Conservation (phyloP, 2,329 filamentous ascomycete genomes). For the Trichoderma asperellum region DNA sequence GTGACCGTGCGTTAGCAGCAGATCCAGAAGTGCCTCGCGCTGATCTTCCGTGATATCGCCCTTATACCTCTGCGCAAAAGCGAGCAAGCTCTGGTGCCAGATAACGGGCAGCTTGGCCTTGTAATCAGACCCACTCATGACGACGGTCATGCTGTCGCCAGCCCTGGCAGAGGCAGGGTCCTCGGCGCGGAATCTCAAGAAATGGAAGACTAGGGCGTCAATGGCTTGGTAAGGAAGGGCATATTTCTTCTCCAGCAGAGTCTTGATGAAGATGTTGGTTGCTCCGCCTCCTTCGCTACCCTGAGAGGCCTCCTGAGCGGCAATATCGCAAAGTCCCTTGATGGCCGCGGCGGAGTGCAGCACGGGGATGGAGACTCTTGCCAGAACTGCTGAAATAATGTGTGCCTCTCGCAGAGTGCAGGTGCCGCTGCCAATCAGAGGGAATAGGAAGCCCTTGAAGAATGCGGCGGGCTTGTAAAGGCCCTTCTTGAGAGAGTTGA, state of each 20-base stretch:
- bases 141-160: conserved; percentile 57
- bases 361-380: conserved; percentile 84
- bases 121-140: conserved; percentile 52
- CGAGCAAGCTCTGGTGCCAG: conserved; percentile 92
- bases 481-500: conserved; percentile 87
- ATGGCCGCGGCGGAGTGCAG: conserved; percentile 90
- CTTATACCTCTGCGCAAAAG: conserved; percentile 91
- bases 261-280: conserved; percentile 93
- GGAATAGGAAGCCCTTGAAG: conserved; percentile 96
- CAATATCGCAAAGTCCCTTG: conserved; percentile 91
- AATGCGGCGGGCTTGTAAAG: conserved; percentile 94
- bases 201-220: conserved; percentile 94
- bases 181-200: conserved; percentile 80
- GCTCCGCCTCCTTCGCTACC: conserved; percentile 86
- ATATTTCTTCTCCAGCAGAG: conserved; percentile 94
- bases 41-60: conserved; percentile 97
- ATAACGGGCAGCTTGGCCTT: conserved; percentile 79
- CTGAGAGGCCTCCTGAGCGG: conserved; percentile 82
- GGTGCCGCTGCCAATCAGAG: conserved; percentile 80
- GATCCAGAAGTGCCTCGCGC: conserved; percentile 84
- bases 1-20: conserved; percentile 84
- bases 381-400: conserved; percentile 85
- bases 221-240: conserved; percentile 93
- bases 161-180: conserved; percentile 61
- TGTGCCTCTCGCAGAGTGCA: conserved; percentile 91